Conservation (phyloP, 306 rosid species). For the Malus asiatica region DNA sequence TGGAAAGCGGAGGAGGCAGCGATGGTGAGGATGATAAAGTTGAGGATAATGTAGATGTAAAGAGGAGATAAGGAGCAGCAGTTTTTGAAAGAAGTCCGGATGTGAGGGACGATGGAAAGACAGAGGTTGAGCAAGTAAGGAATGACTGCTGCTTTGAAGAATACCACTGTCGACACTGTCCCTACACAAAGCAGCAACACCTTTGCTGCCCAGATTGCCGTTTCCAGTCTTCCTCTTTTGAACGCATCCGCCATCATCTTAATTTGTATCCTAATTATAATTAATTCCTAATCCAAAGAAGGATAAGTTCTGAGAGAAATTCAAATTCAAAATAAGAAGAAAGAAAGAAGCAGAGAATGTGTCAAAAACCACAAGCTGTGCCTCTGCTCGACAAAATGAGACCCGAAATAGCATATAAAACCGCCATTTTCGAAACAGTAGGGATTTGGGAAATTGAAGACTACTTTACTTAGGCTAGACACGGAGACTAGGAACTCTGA, state of each 20-base stretch:
- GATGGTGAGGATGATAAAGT: conserved; percentile 72
- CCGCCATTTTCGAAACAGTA: conserved; percentile 8
- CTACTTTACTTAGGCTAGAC: background rate
- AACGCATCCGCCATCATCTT: conserved; percentile 4
- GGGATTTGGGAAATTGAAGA: background rate
- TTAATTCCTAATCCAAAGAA: background rate
- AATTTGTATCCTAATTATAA: too few species aligned
- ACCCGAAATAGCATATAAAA: conserved; percentile 22
- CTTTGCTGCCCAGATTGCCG: conserved; percentile 43
- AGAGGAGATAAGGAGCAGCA: conserved; percentile 43
- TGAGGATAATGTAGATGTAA: conserved; percentile 50
- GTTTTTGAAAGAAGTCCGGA: conserved; percentile 46
- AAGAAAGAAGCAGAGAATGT: background rate
- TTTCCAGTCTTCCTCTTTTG: conserved; percentile 32
- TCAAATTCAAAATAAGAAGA: background rate
- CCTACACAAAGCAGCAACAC: conserved; percentile 49
- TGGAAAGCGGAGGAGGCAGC: conserved; percentile 45
- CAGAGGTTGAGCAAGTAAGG: conserved; percentile 39
- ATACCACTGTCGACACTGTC: conserved; percentile 34
- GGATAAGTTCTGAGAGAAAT: background rate
- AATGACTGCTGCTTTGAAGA: conserved; percentile 54
- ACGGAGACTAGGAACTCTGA: background rate
- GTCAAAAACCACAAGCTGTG: background rate
- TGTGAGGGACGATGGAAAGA: conserved; percentile 45
- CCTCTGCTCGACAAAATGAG: background rate